phyloP scores from a whole-genome alignment of 306 rosid species.

The Luffa acutangula region DNA sequence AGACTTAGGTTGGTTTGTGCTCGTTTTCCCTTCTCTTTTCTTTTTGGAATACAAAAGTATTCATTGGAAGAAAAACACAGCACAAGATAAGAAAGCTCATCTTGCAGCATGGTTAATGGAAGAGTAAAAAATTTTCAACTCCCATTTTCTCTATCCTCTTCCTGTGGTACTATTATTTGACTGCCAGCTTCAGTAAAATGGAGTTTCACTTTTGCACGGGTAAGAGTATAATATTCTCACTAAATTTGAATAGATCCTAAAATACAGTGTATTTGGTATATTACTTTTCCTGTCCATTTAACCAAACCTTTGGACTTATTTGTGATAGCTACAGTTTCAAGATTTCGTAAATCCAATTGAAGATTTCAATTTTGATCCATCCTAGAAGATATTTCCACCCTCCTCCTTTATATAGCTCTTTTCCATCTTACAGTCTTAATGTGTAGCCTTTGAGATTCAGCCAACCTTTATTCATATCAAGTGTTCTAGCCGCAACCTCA shows the following conservation, averaged over 20 bases:
- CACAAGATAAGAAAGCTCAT: neutral
- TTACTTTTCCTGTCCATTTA: too few relatives aligned
- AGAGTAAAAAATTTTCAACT: neutral
- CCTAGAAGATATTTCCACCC: neutral
- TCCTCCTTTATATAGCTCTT: neutral
- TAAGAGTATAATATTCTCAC: neutral
- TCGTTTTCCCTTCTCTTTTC: neutral
- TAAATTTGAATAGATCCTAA: too few relatives aligned
- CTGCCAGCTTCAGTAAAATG: neutral
- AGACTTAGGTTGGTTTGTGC: neutral
- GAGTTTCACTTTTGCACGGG: neutral
- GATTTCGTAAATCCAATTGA: neutral
- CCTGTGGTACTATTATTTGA: neutral
- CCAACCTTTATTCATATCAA: neutral
- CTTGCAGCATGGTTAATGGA: neutral
- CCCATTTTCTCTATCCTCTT: neutral
- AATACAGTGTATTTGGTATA: neutral
- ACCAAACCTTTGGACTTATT: too few relatives aligned
- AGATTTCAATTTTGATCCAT: neutral
- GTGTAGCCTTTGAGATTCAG: neutral
- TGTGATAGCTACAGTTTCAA: neutral
- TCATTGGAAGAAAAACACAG: neutral
- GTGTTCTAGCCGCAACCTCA: neutral
- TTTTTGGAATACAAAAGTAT: neutral
- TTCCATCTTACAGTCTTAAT: neutral